Base-by-base conservation (phyloP, 371 early-diverging fungal species). In the Phascolomyces articulosus region DNA sequence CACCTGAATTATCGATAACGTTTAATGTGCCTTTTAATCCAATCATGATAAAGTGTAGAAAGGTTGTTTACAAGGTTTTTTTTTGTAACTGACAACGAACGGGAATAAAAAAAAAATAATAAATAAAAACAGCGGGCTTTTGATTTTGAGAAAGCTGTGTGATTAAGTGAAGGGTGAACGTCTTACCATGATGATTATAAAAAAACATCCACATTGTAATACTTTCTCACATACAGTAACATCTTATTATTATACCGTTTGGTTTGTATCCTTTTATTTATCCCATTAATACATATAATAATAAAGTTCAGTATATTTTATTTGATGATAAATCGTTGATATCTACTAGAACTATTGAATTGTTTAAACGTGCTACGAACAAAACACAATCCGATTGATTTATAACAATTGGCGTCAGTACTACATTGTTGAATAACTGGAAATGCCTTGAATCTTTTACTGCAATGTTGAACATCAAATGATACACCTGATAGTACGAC, bases 1-100 rank as follows among this genome's bases (percentile, higher is more conserved):
- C 98, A 24, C 96, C 96, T 24, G 96, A 95, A 83, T 97, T 97
- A 87, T 97, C 97, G 74, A 96, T 95, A 59, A 97, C 97, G 71
- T 91, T 90, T 65, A 93, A 74, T 64, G 89, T 84, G 48, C 90
- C 88, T 70, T 94, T 93, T 57, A 93, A 83, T 75, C 92, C 92
- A 74, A 94, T 91, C 94, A 93, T 94, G 44, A 47, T 59, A 23
- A 23, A n/a, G 21, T 51, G 51, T 51, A 4, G 44, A 34, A 9
- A 34, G 44, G 44, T 44, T 44, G 44, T 44, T 13, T 44, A 13
- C 8, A 13, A 44, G 8, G 44, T 18, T 0, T 18, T 4, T n/a
- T 44, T 44, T 44, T 34, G 34, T 34, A 34, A 34, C 34, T 34
- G 34, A 34, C n/a, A n/a, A n/a, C 34, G 34, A 11, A 34, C 34